A percentile compares a stretch with the other conserved stretches of the same genome.
These are phyloP conservation scores for Leishmania guyanensis DNA, from an alignment of 208 protist species.

Conservation along the genomic window DNA sequence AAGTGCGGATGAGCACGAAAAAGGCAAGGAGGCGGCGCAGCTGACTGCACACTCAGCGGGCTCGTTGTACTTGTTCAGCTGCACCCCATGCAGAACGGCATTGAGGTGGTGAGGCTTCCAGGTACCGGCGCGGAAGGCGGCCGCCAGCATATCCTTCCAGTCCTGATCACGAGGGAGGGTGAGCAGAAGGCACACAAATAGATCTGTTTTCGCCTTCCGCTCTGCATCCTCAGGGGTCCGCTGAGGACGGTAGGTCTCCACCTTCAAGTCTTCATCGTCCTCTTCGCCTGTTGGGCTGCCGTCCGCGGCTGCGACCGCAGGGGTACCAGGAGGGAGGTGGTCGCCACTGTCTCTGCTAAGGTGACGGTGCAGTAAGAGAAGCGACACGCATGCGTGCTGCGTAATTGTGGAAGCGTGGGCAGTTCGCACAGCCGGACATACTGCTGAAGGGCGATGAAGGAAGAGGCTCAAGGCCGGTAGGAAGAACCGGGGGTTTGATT, in stretches of 20 bases:
- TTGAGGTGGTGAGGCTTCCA: constrained; percentile 56
- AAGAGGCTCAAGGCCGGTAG: neutral
- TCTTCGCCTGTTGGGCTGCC: neutral
- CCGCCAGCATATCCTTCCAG: constrained; percentile 64
- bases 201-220: constrained; percentile 29
- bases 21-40: neutral
- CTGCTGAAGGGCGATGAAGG: neutral
- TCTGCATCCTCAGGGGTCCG: constrained; percentile 15
- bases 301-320: neutral
- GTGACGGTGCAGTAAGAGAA: neutral
- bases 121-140: constrained; percentile 51
- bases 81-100: constrained; percentile 46
- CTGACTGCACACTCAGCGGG: neutral
- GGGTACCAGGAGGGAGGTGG: neutral
- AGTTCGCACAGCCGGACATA: neutral
- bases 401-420: neutral
- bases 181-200: constrained; percentile 49
- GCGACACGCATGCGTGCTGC: neutral
- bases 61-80: constrained; percentile 37
- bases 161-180: constrained; percentile 52
- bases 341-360: neutral
- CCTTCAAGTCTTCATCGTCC: constrained; percentile 15
- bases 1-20: neutral
- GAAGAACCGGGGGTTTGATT: neutral
- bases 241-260: constrained; percentile 20